Evolutionary conservation across 2,329 filamentous ascomycete genomes (phyloP).

Genomic region (Verticillium nubilum): DNA sequence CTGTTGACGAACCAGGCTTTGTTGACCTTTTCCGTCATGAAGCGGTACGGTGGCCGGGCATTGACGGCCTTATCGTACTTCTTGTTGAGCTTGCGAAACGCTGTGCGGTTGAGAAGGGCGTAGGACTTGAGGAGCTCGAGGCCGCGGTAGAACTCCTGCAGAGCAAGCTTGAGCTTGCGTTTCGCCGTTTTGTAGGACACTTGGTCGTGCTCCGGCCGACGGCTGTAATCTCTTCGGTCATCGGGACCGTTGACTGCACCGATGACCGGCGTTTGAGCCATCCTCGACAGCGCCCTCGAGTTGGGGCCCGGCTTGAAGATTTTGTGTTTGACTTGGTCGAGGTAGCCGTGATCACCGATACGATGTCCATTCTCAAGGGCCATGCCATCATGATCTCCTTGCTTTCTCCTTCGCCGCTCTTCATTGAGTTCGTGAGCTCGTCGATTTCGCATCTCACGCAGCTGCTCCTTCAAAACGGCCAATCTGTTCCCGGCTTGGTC

Average conservation of each 20-base stretch:
- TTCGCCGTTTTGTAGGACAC: slow-evolving; percentile 84
- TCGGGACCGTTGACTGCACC: slow-evolving; percentile 21
- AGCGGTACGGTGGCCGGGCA: slow-evolving; percentile 69
- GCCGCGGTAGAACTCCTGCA: slow-evolving; percentile 90
- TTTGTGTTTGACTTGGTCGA: slow-evolving; percentile 48
- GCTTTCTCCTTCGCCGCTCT: slow-evolving; percentile 28
- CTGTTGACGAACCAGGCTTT: slow-evolving; percentile 88
- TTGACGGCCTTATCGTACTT: slow-evolving; percentile 94
- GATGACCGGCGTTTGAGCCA: slow-evolving; percentile 45
- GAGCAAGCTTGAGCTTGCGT: slow-evolving; percentile 80
- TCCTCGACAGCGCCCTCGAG: slow-evolving; percentile 51
- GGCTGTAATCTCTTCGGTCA: slow-evolving; percentile 42
- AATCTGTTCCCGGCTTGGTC: slow-evolving; percentile 74
- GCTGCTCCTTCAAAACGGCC: slow-evolving; percentile 67
- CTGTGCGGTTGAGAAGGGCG: slow-evolving; percentile 81
- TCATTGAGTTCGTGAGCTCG: slow-evolving; percentile 66
- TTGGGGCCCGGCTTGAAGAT: slow-evolving; percentile 55
- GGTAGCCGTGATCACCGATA: slow-evolving; percentile 30
- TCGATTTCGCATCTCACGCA: slow-evolving; percentile 88
- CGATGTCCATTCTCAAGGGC: slow-evolving; percentile 21
- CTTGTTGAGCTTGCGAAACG: slow-evolving; percentile 96
- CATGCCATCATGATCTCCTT: slow-evolving; percentile 13
- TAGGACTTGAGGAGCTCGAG: slow-evolving; percentile 91
- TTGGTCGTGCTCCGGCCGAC: slow-evolving; percentile 40
- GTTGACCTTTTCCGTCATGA: slow-evolving; percentile 89